Percentiles rank a stretch among this genome's conserved stretches.
Conservation (phyloP, 2,329 filamentous ascomycete genomes). For the Aureobasidium subglaciale region DNA sequence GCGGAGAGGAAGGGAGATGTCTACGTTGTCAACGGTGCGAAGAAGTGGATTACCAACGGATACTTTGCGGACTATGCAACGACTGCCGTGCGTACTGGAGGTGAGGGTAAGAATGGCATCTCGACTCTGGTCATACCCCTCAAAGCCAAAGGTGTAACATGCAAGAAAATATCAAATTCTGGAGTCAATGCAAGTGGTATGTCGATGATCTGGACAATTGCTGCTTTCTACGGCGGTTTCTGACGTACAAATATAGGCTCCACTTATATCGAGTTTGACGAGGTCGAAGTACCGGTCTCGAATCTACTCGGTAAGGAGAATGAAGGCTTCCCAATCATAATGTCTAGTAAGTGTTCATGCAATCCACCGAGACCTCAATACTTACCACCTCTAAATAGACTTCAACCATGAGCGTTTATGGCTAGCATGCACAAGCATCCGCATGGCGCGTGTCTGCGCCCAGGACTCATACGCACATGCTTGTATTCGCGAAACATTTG, state of each 20-base stretch:
- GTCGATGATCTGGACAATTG: no score
- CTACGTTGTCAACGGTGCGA: conserved; percentile 59
- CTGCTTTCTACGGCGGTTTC: no score
- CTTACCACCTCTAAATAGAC: not conserved
- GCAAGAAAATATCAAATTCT: conserved; percentile 54
- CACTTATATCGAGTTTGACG: conserved; percentile 51
- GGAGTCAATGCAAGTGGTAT: conserved; percentile 59
- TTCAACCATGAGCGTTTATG: conserved; percentile 18
- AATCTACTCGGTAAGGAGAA: conserved; percentile 51
- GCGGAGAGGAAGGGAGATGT: conserved; percentile 42
- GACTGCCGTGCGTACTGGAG: conserved; percentile 37
- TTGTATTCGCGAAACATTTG: conserved; percentile 28
- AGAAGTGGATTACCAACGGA: conserved; percentile 62
- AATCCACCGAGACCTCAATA: not conserved
- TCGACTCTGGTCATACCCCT: conserved; percentile 53
- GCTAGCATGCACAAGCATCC: not conserved
- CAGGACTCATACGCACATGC: conserved; percentile 27
- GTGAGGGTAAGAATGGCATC: conserved; percentile 46
- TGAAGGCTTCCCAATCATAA: conserved; percentile 51
- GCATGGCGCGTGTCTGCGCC: conserved; percentile 11
- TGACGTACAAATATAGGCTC: no score
- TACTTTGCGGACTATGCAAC: conserved; percentile 56
- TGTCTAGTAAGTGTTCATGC: conserved; percentile 29
- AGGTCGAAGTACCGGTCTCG: conserved; percentile 47
- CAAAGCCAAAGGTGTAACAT: conserved; percentile 41